Evolutionary conservation across 805 yeast genomes (phyloP).

Genomic region (Cyberlindnera euphorbiiphila): DNA sequence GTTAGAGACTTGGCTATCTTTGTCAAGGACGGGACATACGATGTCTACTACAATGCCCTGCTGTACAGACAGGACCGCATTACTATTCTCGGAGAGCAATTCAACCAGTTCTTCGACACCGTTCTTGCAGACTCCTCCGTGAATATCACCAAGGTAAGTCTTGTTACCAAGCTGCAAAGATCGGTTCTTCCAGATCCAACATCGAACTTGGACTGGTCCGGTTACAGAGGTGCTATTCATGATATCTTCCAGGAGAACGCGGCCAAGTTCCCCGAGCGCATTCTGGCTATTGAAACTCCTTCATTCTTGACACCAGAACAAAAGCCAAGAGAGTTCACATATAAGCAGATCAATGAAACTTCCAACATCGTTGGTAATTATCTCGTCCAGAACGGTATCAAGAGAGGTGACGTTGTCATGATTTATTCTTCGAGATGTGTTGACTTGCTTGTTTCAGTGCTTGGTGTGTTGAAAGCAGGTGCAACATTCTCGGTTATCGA

Average conservation of each 20-base stretch:
- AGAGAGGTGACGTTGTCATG: constrained; percentile 93
- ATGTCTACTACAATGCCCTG: constrained; percentile 68
- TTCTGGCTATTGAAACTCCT: constrained; percentile 91
- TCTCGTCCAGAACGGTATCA: constrained; percentile 73
- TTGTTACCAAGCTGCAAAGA: constrained; percentile 66
- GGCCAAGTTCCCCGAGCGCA: constrained; percentile 73
- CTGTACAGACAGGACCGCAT: constrained; percentile 71
- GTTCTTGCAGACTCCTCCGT: constrained; percentile 35
- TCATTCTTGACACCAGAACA: constrained; percentile 48
- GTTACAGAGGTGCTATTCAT: constrained; percentile 92
- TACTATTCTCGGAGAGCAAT: constrained; percentile 67
- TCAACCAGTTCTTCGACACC: constrained; percentile 46
- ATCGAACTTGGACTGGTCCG: constrained; percentile 80
- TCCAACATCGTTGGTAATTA: constrained; percentile 92
- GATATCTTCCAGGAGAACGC: constrained; percentile 93
- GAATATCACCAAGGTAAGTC: constrained; percentile 55
- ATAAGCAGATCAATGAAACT: constrained; percentile 85
- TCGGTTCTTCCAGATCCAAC: constrained; percentile 82
- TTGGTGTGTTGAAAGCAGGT: constrained; percentile 98
- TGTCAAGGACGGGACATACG: constrained; percentile 33
- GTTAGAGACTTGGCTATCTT: constrained; percentile 64
- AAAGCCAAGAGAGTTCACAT: constrained; percentile 70
- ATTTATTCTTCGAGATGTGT: constrained; percentile 97
- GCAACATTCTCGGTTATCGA: constrained; percentile 98
- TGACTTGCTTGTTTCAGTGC: constrained; percentile 91